Evolutionary conservation across 768 basidiomycete species (phyloP), one percentile per base, ranked within the genome.

Genomic region (Bullera alba): DNA sequence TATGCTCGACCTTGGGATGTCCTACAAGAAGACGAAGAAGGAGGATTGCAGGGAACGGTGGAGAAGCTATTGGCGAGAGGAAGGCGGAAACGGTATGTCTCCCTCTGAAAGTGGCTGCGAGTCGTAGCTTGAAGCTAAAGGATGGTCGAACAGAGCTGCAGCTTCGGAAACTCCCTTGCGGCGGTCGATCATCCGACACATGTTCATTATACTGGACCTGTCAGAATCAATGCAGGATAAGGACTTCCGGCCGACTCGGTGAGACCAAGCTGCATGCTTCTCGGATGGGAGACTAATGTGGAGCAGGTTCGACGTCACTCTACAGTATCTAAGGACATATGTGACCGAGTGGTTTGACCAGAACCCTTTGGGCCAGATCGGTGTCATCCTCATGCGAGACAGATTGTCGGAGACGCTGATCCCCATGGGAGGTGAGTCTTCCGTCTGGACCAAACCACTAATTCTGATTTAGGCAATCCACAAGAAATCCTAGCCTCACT

Each of bases 321-420:
- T 97, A 37, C 84, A 91, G 64, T 93, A 92, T 68, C 81, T 90
- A 14, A 80, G 90, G 51, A 87, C 88, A 61, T 99, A 97, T 59
- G 79, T 97, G 25, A 76, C 80, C 5, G 95, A 99, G 70, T 99
- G 93, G 92, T 99, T 97, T 72, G 95, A 99, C 74, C 95, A 97
- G 75, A 99, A 99, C 65, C 95, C 95, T 1, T 78, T 99, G 12
- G 92, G 93, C 19, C 95, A 97, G 73, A 87, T 99, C 57, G 93
- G 91, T 1, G 76, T 97, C 26, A 88, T 97, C 16, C 89, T 87
- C 4, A 89, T 97, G 81, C 78, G 91, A 21, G 82, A 87, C 28
- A 89, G 95, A 0, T 72, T 96, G 21, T 91, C 90, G 0, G 95
- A 97, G 72, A 81, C 87, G 2, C 75, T 97, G 35, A 82, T 87